A percentile compares a stretch with the other conserved stretches of the same genome.
Conservation (phyloP, 140 eudicot genomes). For the Senecio squalidus region DNA sequence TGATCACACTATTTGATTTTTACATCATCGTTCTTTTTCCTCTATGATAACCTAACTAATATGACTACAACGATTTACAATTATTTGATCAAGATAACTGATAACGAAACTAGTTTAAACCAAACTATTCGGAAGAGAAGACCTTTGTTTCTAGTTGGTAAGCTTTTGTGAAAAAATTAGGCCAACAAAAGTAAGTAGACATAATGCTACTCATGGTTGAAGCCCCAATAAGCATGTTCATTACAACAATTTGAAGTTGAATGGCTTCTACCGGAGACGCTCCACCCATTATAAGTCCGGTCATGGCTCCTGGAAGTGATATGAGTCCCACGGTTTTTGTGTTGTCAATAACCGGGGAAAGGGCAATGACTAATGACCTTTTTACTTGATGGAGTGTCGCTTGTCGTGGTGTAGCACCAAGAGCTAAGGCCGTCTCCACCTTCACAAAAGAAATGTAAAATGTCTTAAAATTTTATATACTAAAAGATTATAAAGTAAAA, state of each 20-base stretch:
- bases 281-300: constrained; percentile 98
- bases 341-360: constrained; percentile 93
- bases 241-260: constrained; percentile 85
- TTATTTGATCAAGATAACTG: no score
- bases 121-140: constrained; percentile 43
- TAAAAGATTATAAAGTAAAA: no score
- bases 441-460: constrained; percentile 1
- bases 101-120: no score
- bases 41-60: no score
- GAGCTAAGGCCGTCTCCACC: constrained; percentile 95
- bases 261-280: constrained; percentile 92
- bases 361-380: constrained; percentile 75
- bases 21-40: no score
- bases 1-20: no score
- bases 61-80: no score
- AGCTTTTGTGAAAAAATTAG: constrained; percentile 76
- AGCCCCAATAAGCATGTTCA: constrained; percentile 92
- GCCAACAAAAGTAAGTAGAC: constrained; percentile 84
- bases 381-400: constrained; percentile 83
- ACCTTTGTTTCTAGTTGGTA: constrained; percentile 76
- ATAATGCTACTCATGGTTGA: constrained; percentile 72
- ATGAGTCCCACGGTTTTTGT: constrained; percentile 97
- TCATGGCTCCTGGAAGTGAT: constrained; percentile 98
- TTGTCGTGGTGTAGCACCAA: constrained; percentile 95
- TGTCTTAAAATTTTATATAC: no score